phyloP scores from a whole-genome alignment of 805 yeast genomes.

The Nakazawaea pomicola region DNA sequence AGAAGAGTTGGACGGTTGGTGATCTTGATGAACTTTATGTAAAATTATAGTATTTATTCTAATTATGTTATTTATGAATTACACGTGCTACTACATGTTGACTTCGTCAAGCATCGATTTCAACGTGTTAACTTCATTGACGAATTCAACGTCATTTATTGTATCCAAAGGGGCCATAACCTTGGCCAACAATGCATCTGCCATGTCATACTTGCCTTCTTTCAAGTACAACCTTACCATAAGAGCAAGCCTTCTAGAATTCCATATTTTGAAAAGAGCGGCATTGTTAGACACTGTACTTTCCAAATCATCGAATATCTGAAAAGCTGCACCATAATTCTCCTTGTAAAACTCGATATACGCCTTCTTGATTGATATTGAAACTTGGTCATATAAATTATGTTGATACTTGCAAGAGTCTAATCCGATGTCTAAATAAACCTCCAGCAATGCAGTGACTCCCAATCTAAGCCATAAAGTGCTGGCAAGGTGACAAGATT shows the following conservation, averaged over 20 bases:
- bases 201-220: constrained; percentile 32
- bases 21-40: no score
- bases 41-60: not conserved
- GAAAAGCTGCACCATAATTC: constrained; percentile 34
- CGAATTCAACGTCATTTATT: constrained; percentile 32
- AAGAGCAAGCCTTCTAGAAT: constrained; percentile 35
- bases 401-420: constrained; percentile 30
- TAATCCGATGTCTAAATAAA: constrained; percentile 44
- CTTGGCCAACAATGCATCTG: constrained; percentile 29
- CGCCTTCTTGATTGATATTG: constrained; percentile 35
- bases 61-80: not conserved
- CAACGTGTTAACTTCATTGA: constrained; percentile 31
- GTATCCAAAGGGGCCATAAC: constrained; percentile 26
- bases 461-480: constrained; percentile 53
- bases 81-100: no score
- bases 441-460: constrained; percentile 36
- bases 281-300: constrained; percentile 16
- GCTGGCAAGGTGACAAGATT: constrained; percentile 40
- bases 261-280: constrained; percentile 36
- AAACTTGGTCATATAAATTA: constrained; percentile 34
- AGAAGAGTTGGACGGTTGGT: constrained; percentile 19
- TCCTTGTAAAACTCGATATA: constrained; percentile 33
- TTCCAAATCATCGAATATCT: constrained; percentile 29
- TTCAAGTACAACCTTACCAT: constrained; percentile 31
- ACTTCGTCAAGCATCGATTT: constrained; percentile 26